Evolutionary conservation across 2,329 filamentous ascomycete genomes (phyloP).

Genomic region (Neofusicoccum kwambonambiense): DNA sequence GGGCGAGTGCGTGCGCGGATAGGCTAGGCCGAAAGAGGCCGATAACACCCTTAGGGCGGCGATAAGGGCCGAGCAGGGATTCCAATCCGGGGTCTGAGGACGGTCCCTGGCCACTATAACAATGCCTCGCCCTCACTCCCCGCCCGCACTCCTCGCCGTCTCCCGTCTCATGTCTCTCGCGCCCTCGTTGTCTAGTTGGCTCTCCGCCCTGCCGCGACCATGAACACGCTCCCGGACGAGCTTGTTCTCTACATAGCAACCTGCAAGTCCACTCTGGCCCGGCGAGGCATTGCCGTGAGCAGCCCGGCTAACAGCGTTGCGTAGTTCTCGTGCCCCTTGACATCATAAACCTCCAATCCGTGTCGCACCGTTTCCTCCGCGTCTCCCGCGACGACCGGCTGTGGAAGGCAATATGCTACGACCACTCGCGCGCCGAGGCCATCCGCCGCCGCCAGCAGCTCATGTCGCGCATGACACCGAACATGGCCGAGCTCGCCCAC

Average conservation of each 20-base stretch:
- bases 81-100: background rate
- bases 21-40: background rate
- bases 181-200: background rate
- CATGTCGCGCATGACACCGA: slow-evolving; percentile 38
- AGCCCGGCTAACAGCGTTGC: slow-evolving; percentile 19
- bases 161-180: background rate
- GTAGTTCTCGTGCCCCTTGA: slow-evolving; percentile 64
- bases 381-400: slow-evolving; percentile 72
- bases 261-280: slow-evolving; percentile 32
- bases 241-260: slow-evolving; percentile 45
- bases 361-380: slow-evolving; percentile 64
- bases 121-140: background rate
- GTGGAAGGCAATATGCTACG: slow-evolving; percentile 76
- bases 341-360: slow-evolving; percentile 66
- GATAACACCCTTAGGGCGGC: background rate
- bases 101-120: background rate
- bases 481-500: slow-evolving; percentile 44
- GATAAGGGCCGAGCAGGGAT: background rate
- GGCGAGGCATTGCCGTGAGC: background rate
- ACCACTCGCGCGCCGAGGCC: slow-evolving; percentile 65
- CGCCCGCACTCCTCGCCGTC: too few relatives aligned
- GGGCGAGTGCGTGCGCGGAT: background rate
- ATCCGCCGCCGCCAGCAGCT: slow-evolving; percentile 55
- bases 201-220: background rate
- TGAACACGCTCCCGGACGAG: slow-evolving; percentile 34